Base-by-base conservation (phyloP, 2,329 filamentous ascomycete species). In the Ceratocystis destructans region DNA sequence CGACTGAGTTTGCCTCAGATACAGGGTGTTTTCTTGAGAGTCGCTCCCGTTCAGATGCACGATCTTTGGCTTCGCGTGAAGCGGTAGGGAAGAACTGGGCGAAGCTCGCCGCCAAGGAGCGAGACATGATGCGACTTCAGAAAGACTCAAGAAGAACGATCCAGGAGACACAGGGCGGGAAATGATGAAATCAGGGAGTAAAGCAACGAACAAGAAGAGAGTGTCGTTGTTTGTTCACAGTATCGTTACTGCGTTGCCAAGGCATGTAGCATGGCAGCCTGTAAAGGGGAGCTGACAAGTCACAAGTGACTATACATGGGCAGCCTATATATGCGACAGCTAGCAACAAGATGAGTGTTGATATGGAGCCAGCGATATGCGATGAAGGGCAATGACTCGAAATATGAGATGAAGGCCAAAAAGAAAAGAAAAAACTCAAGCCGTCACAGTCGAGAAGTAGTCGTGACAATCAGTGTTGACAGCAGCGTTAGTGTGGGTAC, bases 41-140 rank as follows among this genome's bases (percentile, higher is more conserved):
- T 75, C 78, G 84, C 78, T 84, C 82, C 74, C 83, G 79, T 75
- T 86, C 83, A 74, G 80, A 80, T 70, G 82, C 80, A 72, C 79
- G 80, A 73, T 83, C 80, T 75, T 79, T 79, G 66, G 81, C 79
- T 67, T 84, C 85, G 72, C 84, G 83, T 71, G 89, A 88, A 73
- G 88, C 89, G 74, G 87, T 85, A 71, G 88, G 88, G 77, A 91
- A 92, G 82, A 90, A 94, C 78, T 91, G 86, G 78, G 87, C 88
- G 82, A 91, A 92, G 79, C 87, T 86, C 79, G 87, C 87, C 76
- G 80, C 80, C 69, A 83, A 81, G 73, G 87, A 84, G 80, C 88
- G 89, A 85, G 89, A 89, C 87, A 89, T 89, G 79, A 79, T 86
- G 80, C 77, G 72, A 72, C 72, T 46, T 64, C 20, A 57, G 50